A percentile compares a stretch with the other conserved stretches of the same genome.
These are phyloP conservation scores for Xanthoconium stramineum DNA, from an alignment of 768 basidiomycete genomes.

Conservation along the genomic window DNA sequence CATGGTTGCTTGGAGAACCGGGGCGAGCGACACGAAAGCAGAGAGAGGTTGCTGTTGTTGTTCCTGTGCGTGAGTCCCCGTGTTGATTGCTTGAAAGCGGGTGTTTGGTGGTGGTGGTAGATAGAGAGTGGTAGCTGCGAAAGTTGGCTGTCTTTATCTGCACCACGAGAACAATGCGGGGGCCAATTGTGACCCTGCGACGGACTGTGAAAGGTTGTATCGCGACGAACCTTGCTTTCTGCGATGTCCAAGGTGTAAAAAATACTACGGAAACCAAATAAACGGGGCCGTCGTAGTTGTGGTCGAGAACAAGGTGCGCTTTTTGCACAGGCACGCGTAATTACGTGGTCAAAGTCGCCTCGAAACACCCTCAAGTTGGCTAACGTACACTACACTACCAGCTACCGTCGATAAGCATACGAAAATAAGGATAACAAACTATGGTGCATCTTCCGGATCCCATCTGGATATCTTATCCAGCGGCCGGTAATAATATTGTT, in stretches of 20 bases:
- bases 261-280: conserved; percentile 8
- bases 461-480: conserved; percentile 68
- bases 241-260: not conserved
- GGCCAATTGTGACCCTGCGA: not conserved
- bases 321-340: conserved; percentile 1
- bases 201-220: conserved; percentile 15
- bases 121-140: not conserved
- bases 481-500: conserved; percentile 81
- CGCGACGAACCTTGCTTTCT: conserved; percentile 6
- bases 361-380: conserved; percentile 6
- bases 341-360: conserved; percentile 16
- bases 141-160: conserved; percentile 17
- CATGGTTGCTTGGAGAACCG: conserved; percentile 12
- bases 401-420: not conserved
- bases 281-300: not conserved
- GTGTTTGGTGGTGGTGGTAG: not conserved
- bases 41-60: not conserved
- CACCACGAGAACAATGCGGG: conserved; percentile 19
- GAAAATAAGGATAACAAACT: conserved; percentile 7
- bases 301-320: conserved; percentile 1
- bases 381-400: conserved; percentile 9
- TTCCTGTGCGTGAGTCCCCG: not conserved
- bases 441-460: conserved; percentile 64
- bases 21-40: not conserved
- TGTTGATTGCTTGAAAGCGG: not conserved